phyloP scores from a whole-genome alignment of 2,329 filamentous ascomycete species.

The Penicillium sp. region DNA sequence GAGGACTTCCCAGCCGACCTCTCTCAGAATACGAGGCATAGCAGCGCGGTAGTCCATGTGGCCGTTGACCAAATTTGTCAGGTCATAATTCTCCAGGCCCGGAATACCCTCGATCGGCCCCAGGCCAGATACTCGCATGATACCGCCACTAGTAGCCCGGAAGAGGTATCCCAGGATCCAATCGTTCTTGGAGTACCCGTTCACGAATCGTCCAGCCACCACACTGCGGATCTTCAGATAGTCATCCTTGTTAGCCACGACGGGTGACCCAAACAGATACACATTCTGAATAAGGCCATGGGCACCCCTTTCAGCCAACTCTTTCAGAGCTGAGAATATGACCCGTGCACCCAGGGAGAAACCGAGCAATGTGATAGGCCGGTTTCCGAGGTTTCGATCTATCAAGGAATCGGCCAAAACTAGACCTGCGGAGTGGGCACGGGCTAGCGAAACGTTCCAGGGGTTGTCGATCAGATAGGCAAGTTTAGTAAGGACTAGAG shows the following conservation, averaged over 20 bases:
- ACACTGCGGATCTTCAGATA: constrained; percentile 78
- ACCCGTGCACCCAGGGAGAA: constrained; percentile 91
- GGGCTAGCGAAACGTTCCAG: constrained; percentile 93
- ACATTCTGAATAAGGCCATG: constrained; percentile 90
- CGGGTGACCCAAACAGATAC: constrained; percentile 87
- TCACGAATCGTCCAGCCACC: constrained; percentile 88
- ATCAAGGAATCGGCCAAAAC: constrained; percentile 93
- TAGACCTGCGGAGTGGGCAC: constrained; percentile 81
- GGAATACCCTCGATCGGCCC: constrained; percentile 72
- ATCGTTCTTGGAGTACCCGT: constrained; percentile 90
- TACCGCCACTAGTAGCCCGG: constrained; percentile 87
- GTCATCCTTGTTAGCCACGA: constrained; percentile 89
- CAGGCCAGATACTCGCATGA: constrained; percentile 82
- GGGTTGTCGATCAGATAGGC: constrained; percentile 97
- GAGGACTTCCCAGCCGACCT: constrained; percentile 87
- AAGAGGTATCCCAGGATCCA: constrained; percentile 98
- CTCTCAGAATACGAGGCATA: constrained; percentile 82
- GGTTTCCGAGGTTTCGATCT: constrained; percentile 83
- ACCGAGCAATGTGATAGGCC: constrained; percentile 88
- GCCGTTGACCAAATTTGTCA: constrained; percentile 79
- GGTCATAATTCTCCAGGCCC: constrained; percentile 83
- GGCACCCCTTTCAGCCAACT: constrained; percentile 79
- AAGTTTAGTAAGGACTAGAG: constrained; percentile 87
- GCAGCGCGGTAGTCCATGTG: constrained; percentile 96
- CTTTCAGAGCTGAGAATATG: constrained; percentile 86